Evolutionary conservation across 1,284 basidiomycete species (phyloP).

Genomic region (Cutaneotrichosporon curvatum): DNA sequence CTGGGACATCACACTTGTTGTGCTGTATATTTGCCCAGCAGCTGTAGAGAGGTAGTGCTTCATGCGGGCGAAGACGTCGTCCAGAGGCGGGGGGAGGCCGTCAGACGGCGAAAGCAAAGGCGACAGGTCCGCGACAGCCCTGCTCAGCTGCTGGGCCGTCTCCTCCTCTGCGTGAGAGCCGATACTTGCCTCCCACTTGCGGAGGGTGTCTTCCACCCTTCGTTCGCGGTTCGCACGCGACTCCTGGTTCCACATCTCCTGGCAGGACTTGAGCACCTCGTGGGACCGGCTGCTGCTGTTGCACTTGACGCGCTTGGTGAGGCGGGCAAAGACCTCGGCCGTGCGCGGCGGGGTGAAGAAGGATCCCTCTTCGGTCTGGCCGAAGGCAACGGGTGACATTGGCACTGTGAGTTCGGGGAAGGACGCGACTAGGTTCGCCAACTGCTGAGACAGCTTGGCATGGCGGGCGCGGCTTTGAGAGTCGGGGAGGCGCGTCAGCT

Average conservation of each 20-base stretch:
- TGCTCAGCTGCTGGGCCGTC: conserved; percentile 13
- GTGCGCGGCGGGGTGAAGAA: conserved; percentile 34
- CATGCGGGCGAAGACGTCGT: conserved; percentile 20
- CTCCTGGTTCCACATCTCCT: conserved; percentile 38
- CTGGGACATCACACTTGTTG: conserved; percentile 20
- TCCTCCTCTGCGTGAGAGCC: conserved; percentile 23
- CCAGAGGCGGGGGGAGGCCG: conserved; percentile 18
- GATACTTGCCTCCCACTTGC: conserved; percentile 29
- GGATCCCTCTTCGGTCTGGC: not conserved
- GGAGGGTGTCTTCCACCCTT: conserved; percentile 27
- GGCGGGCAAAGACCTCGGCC: conserved; percentile 27
- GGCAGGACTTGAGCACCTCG: conserved; percentile 38
- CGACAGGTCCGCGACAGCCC: conserved; percentile 22
- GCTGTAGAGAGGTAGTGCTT: conserved; percentile 19
- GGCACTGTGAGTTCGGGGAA: conserved; percentile 32
- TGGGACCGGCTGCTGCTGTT: conserved; percentile 20
- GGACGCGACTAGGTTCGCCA: conserved; percentile 18
- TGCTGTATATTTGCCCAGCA: conserved; percentile 29
- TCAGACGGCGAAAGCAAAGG: conserved; percentile 13
- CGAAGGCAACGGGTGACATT: conserved; percentile 3
- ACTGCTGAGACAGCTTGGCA: conserved; percentile 16
- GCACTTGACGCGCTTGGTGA: conserved; percentile 19
- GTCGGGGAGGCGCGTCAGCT: conserved; percentile 16
- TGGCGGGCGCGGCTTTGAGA: conserved; percentile 24
- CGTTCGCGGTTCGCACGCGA: conserved; percentile 29